Evolutionary conservation across 495 filamentous ascomycete species (phyloP), one percentile per base, ranked within the genome.

Genomic region (Pseudoneurospora amorphoporcata): DNA sequence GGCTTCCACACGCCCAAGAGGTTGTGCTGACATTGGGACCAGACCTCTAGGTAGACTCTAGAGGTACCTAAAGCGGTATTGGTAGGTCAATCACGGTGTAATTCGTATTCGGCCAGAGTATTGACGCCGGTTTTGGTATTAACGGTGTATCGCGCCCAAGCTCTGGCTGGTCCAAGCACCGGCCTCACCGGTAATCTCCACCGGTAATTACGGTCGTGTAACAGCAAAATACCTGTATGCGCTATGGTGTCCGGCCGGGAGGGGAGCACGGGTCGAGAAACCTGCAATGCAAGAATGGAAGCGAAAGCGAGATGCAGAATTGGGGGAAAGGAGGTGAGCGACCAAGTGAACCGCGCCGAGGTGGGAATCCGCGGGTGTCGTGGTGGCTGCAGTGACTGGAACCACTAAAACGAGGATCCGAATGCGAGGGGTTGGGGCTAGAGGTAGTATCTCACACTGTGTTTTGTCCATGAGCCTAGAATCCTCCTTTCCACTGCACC

Each of bases 281-380:
- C 43, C 19, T 53, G 45, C 10, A 58, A 58, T 53, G 45, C 10
- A 58, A 58, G 17, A 39, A 16, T 2, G 69, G 73, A 73, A 73
- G 71, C 74, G 74, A 75, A 75, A 75, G 71, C 72, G 72, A 73
- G 40, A 61, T 29, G 35, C 23, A 35, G 19, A n/a, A 53, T 53
- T n/a, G 8, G 19, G 3, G 19, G 43, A 43, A 58, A 58, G 47
- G 47, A 29, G 47, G 19, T 29, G 19, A 45, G 43, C 43, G 43
- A 45, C 17, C 17, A 45, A 45, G 17, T n/a, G 17, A 47, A 45
- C 3, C 19, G 17, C 17, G 43, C n/a, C 7, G 41, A 43, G 16
- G 42, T n/a, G 42, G 42, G 17, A n/a, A 45, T n/a, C 8, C 47
- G 47, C 29, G 12, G n/a, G 43, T 47, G 43, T 47, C 43, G 43